A percentile compares a stretch with the other conserved stretches of the same genome.
Conservation (phyloP, 257 asterid species). For the Gentiana macrophylla region DNA sequence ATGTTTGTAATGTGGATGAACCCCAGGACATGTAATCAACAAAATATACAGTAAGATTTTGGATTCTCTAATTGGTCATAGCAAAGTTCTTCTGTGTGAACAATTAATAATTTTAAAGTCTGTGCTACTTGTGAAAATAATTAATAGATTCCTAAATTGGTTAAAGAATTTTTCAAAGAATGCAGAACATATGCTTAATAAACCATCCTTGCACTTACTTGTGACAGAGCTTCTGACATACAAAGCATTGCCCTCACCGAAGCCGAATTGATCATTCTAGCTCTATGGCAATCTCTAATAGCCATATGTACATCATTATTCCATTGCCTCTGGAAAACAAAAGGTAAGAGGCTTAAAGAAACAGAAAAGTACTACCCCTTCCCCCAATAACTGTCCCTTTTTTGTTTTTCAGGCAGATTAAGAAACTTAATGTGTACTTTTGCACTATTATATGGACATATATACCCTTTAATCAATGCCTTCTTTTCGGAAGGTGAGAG, state of each 20-base stretch:
- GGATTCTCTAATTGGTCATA: neutral
- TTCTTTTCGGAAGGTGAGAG: no score
- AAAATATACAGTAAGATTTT: no score
- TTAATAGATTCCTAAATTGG: neutral
- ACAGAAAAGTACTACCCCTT: neutral
- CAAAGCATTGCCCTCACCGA: constrained; percentile 61
- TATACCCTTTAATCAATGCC: no score
- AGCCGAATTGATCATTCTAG: constrained; percentile 54
- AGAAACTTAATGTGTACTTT: no score
- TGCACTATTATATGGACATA: no score
- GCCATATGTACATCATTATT: constrained; percentile 83
- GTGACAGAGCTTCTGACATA: constrained; percentile 69
- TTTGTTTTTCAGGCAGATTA: no score
- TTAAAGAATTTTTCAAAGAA: no score
- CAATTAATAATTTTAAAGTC: neutral
- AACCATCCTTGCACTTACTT: constrained; percentile 33
- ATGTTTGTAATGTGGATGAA: no score
- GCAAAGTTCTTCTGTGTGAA: neutral
- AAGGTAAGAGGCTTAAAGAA: neutral
- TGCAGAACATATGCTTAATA: no score
- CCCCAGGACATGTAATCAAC: no score
- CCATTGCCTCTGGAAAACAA: constrained; percentile 62
- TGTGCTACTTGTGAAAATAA: neutral
- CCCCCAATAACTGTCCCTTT: no score
- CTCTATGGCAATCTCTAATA: constrained; percentile 75